These are phyloP conservation scores for Lentinula sp. DNA, from an alignment of 768 basidiomycete species.

Conservation along the genomic window DNA sequence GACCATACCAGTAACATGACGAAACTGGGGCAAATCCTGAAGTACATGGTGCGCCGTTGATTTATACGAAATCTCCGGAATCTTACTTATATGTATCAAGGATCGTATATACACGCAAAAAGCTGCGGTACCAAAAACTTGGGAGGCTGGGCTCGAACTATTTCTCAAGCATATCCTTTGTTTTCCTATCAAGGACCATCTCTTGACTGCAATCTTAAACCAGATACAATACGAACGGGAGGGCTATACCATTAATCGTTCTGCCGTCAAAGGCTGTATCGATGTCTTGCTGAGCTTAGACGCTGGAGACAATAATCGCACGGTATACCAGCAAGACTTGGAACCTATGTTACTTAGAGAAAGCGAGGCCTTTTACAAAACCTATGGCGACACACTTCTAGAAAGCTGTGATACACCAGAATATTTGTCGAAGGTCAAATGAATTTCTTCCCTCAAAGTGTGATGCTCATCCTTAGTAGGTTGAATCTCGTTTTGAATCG, in stretches of 20 bases:
- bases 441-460: background rate
- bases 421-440: conserved; percentile 71
- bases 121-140: conserved; percentile 73
- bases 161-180: conserved; percentile 80
- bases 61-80: background rate
- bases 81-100: conserved; percentile 32
- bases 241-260: conserved; percentile 86
- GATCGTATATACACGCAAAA: conserved; percentile 83
- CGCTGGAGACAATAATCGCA: conserved; percentile 39
- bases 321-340: conserved; percentile 77
- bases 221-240: conserved; percentile 91
- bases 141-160: conserved; percentile 74
- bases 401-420: conserved; percentile 74
- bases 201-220: conserved; percentile 75
- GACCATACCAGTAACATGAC: conserved; percentile 88
- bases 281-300: conserved; percentile 75
- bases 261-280: conserved; percentile 82
- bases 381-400: conserved; percentile 66
- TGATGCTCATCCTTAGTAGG: conserved; percentile 36
- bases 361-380: conserved; percentile 72
- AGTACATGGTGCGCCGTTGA: conserved; percentile 78
- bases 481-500: conserved; percentile 71
- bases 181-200: conserved; percentile 75
- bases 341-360: conserved; percentile 78
- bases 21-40: conserved; percentile 83